Conservation (phyloP, 1,284 basidiomycete genomes). For the Ustilago tritici region DNA sequence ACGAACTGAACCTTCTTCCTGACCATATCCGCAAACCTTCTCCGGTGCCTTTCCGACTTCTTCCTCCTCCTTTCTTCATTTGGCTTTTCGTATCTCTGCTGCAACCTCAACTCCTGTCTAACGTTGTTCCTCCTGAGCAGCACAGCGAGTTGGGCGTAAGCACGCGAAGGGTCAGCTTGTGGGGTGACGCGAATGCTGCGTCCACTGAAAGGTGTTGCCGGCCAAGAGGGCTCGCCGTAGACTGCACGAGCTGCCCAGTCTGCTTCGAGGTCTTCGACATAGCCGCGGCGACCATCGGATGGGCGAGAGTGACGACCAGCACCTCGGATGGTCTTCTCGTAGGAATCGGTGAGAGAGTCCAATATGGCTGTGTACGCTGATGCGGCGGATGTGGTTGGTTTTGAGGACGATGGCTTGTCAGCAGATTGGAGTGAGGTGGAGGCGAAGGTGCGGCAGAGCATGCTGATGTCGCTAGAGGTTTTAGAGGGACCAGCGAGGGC, state of each 20-base stretch:
- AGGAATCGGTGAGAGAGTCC: conserved; percentile 34
- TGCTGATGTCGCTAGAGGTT: conserved; percentile 16
- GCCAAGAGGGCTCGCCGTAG: conserved; percentile 46
- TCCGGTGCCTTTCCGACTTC: conserved; percentile 65
- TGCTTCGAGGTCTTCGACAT: conserved; percentile 44
- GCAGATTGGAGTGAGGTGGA: conserved; percentile 28
- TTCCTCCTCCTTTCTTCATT: conserved; percentile 65
- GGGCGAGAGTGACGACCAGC: conserved; percentile 24
- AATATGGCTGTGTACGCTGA: conserved; percentile 45
- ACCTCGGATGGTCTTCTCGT: conserved; percentile 28
- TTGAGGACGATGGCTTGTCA: conserved; percentile 12
- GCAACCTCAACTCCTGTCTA: conserved; percentile 59
- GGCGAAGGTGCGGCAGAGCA: conserved; percentile 43
- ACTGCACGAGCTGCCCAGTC: conserved; percentile 37
- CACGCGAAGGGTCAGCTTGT: conserved; percentile 36
- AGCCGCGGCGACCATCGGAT: conserved; percentile 31
- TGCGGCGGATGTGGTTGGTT: conserved; percentile 14
- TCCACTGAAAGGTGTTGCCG: conserved; percentile 43
- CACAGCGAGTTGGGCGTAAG: conserved; percentile 41
- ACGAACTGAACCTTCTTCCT: conserved; percentile 67
- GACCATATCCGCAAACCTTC: conserved; percentile 67
- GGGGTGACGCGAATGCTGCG: conserved; percentile 35
- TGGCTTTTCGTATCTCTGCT: conserved; percentile 67
- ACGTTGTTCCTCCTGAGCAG: conserved; percentile 60
- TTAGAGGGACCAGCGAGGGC: conserved; percentile 15